Base-by-base conservation (phyloP, 2,329 filamentous ascomycete genomes). In the Amphichorda felina region DNA sequence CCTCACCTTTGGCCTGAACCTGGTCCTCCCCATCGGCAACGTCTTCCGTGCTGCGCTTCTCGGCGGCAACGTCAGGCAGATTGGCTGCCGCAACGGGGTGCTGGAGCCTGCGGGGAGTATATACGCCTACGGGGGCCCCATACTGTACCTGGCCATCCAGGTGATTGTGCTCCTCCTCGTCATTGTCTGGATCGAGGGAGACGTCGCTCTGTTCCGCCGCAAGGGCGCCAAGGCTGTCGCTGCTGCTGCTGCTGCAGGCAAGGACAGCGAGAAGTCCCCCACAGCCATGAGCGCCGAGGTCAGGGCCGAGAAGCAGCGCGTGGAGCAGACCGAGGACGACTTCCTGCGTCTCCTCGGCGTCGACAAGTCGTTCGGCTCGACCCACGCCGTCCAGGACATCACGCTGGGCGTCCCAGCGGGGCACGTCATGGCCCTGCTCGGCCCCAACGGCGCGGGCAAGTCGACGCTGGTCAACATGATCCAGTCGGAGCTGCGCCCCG, bases 391-490 rank as follows among this genome's bases (percentile, higher is more conserved):
- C 10, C 75, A 89, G 44, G 80, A 93, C 48, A 72, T 88, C 17
- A 82, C 79, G 0, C 89, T 93, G 45, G 78, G 79, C 14, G 77
- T 93, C 8, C 68, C 72, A 9, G 71, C 71, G 37, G 77, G 81
- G 36, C 79, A 91, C 51, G 80, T 89, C 1, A 89, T 89, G 53
- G 84, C 84, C 0, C 66, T 94, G 0, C 68, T 94, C 2, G 86
- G 86, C 0, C 84, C 85, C 5, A 93, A 93, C 50, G 85, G 85
- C 10, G 86, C 86, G 2, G 86, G 86, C 35, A 94, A 94, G 49
- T 83, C 78, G 0, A 91, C 84, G 0, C 87, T 81, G 1, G 89
- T 93, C 47, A 82, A 77, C 7, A 63, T 93, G 34, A 84, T 94
- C 45, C 74, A 85, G 43, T 84, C 84, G 13, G 85, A 93, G 48